These are phyloP conservation scores for Amylostereum chailletii DNA, from an alignment of 1,284 basidiomycete genomes.

Conservation along the genomic window DNA sequence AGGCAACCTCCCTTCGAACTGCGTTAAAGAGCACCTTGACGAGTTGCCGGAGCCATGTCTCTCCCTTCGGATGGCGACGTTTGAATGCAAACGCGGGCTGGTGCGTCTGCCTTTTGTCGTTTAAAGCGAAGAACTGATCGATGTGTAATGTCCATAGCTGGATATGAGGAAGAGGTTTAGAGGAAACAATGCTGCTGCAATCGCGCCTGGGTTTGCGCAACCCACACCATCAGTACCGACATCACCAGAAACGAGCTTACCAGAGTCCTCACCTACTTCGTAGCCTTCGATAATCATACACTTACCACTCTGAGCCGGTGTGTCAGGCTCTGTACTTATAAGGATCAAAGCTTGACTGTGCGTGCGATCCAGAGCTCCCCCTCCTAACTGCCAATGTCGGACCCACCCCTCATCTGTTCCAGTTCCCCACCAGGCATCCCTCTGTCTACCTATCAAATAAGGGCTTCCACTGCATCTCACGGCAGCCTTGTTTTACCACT, in stretches of 20 bases:
- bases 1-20: constrained; percentile 66
- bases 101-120: constrained; percentile 32
- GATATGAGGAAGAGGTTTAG: constrained; percentile 80
- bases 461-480: too few relatives aligned
- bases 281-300: too few relatives aligned
- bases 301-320: too few relatives aligned
- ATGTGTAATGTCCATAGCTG: constrained; percentile 34
- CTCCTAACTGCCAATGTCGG: too few relatives aligned
- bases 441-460: too few relatives aligned
- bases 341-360: too few relatives aligned
- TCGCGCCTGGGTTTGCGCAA: background rate
- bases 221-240: background rate
- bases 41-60: constrained; percentile 74
- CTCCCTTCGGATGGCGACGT: constrained; percentile 67
- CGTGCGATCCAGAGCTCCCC: too few relatives aligned
- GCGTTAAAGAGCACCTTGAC: constrained; percentile 61
- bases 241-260: background rate
- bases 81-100: constrained; percentile 85
- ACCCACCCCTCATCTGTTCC: too few relatives aligned
- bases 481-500: too few relatives aligned
- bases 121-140: background rate
- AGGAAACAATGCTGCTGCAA: constrained; percentile 62
- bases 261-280: too few relatives aligned
- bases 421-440: too few relatives aligned
- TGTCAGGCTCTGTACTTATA: too few relatives aligned